phyloP scores from a whole-genome alignment of 495 filamentous ascomycete species.

The Penicillium silybi region DNA sequence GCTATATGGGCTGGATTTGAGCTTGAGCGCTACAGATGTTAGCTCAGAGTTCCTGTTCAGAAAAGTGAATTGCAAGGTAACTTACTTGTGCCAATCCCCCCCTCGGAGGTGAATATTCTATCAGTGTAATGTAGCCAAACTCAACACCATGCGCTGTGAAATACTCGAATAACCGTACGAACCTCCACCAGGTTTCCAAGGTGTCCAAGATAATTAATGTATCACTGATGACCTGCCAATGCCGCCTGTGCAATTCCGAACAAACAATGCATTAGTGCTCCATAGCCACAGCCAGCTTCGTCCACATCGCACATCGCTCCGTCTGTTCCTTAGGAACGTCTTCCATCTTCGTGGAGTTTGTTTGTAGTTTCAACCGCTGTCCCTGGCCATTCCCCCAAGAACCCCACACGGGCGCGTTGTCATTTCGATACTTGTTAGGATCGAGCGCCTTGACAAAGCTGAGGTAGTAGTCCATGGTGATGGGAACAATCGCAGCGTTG shows the following conservation, averaged over 20 bases:
- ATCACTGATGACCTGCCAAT: not conserved
- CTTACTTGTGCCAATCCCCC: too few relatives aligned
- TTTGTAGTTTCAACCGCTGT: slow-evolving; percentile 43
- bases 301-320: slow-evolving; percentile 45
- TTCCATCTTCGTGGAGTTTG: slow-evolving; percentile 55
- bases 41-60: too few relatives aligned
- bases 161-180: too few relatives aligned
- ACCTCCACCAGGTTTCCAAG: not conserved
- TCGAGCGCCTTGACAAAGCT: slow-evolving; percentile 60
- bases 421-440: slow-evolving; percentile 48
- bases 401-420: slow-evolving; percentile 41
- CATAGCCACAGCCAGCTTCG: slow-evolving; percentile 12
- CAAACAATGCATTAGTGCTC: slow-evolving; percentile 10
- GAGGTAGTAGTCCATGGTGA: slow-evolving; percentile 60
- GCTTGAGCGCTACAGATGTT: too few relatives aligned
- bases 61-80: too few relatives aligned
- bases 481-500: slow-evolving; percentile 47
- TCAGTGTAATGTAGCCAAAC: too few relatives aligned
- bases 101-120: too few relatives aligned
- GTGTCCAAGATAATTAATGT: not conserved
- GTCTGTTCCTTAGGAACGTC: slow-evolving; percentile 34
- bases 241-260: not conserved
- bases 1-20: too few relatives aligned
- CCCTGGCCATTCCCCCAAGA: slow-evolving; percentile 25
- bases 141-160: not conserved